A percentile compares a stretch with the other conserved stretches of the same genome.
These are phyloP conservation scores for Nakaseomyces uthaithaninus DNA, from an alignment of 1,139 yeast genomes.

Conservation along the genomic window DNA sequence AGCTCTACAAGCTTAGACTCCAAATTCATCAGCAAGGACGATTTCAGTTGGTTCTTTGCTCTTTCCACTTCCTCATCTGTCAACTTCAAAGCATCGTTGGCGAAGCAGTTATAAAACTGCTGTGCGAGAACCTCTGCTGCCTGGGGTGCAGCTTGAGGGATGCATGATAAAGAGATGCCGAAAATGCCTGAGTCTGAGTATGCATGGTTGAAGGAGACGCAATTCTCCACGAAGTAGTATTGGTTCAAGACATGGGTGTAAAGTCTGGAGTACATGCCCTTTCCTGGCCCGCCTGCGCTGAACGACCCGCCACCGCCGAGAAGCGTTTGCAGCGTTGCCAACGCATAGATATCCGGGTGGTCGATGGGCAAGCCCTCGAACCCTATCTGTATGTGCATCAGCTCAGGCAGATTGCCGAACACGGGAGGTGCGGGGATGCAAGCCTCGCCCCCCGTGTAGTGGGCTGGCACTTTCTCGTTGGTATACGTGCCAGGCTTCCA, in stretches of 20 bases:
- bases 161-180: slow-evolving; percentile 79
- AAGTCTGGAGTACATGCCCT: slow-evolving; percentile 94
- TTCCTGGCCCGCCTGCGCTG: slow-evolving; percentile 99
- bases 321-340: slow-evolving; percentile 83
- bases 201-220: slow-evolving; percentile 82
- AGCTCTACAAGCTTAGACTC: slow-evolving; percentile 86
- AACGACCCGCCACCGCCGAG: slow-evolving; percentile 98
- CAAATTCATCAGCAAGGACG: slow-evolving; percentile 85
- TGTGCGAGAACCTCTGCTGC: slow-evolving; percentile 73
- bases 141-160: slow-evolving; percentile 79
- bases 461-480: slow-evolving; percentile 37
- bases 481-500: slow-evolving; percentile 35
- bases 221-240: slow-evolving; percentile 84
- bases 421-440: slow-evolving; percentile 65
- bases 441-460: slow-evolving; percentile 72
- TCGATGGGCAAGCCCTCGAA: slow-evolving; percentile 82
- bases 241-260: slow-evolving; percentile 88
- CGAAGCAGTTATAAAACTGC: slow-evolving; percentile 61
- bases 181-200: slow-evolving; percentile 86
- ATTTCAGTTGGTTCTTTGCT: slow-evolving; percentile 85
- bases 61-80: slow-evolving; percentile 67
- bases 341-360: slow-evolving; percentile 81
- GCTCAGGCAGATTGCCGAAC: slow-evolving; percentile 66
- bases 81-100: slow-evolving; percentile 46
- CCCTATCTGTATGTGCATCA: slow-evolving; percentile 79